Evolutionary conservation across 805 yeast species (phyloP).

Genomic region (Saccharomycopsis sp.): DNA sequence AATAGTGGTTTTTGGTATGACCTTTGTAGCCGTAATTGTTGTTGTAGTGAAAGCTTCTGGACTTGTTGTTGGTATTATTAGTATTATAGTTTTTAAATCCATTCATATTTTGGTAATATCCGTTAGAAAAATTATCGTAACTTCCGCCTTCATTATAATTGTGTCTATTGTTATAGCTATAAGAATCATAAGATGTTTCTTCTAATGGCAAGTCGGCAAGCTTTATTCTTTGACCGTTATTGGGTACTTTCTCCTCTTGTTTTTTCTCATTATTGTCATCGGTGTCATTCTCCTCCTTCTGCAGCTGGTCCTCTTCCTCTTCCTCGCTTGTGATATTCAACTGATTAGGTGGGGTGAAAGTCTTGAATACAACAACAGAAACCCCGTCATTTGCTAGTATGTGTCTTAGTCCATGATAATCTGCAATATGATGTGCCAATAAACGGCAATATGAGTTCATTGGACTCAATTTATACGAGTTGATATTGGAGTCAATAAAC

Average conservation of each 20-base stretch:
- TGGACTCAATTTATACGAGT: slow-evolving; percentile 41
- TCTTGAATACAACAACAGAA: slow-evolving; percentile 39
- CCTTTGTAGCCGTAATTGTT: background rate
- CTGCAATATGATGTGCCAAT: slow-evolving; percentile 64
- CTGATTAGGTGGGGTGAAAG: slow-evolving; percentile 20
- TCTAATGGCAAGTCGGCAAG: slow-evolving; percentile 1
- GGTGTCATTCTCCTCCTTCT: background rate
- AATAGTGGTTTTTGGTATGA: background rate
- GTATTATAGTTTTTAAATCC: background rate
- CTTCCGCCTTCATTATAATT: background rate
- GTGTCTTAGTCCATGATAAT: slow-evolving; percentile 58
- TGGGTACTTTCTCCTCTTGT: slow-evolving; percentile 17
- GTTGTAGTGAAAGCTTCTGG: background rate
- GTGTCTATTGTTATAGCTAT: background rate
- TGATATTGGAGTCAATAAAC: slow-evolving; percentile 37
- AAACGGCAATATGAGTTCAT: slow-evolving; percentile 66
- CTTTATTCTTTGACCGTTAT: background rate
- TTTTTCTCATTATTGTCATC: slow-evolving; percentile 19
- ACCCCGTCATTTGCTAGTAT: slow-evolving; percentile 44
- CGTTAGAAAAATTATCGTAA: background rate
- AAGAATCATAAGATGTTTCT: slow-evolving; percentile 7
- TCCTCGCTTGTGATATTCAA: slow-evolving; percentile 23
- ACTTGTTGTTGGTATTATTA: background rate
- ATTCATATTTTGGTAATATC: background rate
- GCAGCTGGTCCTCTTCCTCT: slow-evolving; percentile 15